Conservation (phyloP, 108 stramenopile species). For the Bacterosira constricta region DNA sequence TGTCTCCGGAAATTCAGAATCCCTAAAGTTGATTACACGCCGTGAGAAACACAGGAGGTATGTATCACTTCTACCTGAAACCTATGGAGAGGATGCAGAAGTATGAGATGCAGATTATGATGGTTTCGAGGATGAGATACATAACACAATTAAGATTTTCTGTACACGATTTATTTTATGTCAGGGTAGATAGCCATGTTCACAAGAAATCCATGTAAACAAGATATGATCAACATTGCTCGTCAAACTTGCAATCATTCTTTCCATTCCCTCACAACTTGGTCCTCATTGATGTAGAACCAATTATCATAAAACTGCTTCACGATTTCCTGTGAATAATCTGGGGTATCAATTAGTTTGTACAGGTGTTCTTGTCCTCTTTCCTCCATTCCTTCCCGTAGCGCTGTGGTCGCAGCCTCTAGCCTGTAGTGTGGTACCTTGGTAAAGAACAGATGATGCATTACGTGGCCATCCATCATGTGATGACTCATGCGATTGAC, state of each 20-base stretch:
- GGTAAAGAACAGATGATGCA: conserved; percentile 93
- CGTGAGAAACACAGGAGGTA: too few relatives aligned
- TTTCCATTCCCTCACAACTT: conserved; percentile 52
- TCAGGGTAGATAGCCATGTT: not conserved
- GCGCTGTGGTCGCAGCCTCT: conserved; percentile 57
- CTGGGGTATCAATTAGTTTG: conserved; percentile 51
- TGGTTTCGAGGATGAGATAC: too few relatives aligned
- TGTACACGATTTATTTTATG: too few relatives aligned
- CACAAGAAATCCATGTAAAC: too few relatives aligned
- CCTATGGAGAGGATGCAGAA: too few relatives aligned
- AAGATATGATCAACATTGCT: not conserved
- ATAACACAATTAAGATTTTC: too few relatives aligned
- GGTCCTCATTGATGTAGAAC: conserved; percentile 76
- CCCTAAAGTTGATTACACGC: too few relatives aligned
- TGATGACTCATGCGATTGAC: conserved; percentile 83
- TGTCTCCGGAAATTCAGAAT: too few relatives aligned
- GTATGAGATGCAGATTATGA: too few relatives aligned
- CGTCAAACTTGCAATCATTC: not conserved
- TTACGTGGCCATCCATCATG: conserved; percentile 94
- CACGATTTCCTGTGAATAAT: conserved; percentile 72
- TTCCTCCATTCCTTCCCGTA: conserved; percentile 49
- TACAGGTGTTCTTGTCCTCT: conserved; percentile 53
- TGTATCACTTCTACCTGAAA: too few relatives aligned
- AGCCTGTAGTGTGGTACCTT: conserved; percentile 90
- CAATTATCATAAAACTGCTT: conserved; percentile 74